Conservation (phyloP, 2,329 filamentous ascomycete genomes). For the Colletotrichum eremochloae region DNA sequence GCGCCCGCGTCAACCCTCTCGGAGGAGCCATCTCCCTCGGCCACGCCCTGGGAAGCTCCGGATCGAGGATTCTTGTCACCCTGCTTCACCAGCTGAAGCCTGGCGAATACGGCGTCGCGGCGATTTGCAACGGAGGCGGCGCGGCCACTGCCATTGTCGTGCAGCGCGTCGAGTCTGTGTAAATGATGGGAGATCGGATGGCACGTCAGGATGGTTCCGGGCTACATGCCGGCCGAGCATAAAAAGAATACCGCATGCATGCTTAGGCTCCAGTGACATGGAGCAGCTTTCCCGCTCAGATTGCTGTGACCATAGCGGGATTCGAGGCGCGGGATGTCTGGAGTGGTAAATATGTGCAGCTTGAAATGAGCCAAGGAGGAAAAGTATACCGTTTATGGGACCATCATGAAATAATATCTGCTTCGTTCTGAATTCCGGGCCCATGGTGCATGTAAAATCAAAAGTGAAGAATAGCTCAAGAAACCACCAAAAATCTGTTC, state of each 20-base stretch:
- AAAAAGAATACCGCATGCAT: slow-evolving; percentile 29
- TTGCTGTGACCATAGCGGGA: not conserved
- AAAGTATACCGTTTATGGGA: not conserved
- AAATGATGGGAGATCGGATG: slow-evolving; percentile 37
- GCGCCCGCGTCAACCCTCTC: slow-evolving; percentile 85
- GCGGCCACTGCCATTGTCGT: slow-evolving; percentile 93
- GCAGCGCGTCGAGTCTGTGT: slow-evolving; percentile 78
- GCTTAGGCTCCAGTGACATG: slow-evolving; percentile 7
- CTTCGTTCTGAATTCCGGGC: no score
- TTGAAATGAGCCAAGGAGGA: not conserved
- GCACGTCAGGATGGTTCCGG: not conserved
- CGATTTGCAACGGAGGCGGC: slow-evolving; percentile 97
- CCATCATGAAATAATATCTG: not conserved
- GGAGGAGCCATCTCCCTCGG: slow-evolving; percentile 94
- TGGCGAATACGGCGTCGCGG: slow-evolving; percentile 94
- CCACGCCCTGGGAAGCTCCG: slow-evolving; percentile 93
- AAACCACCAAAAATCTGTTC: not conserved
- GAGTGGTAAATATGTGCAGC: slow-evolving; percentile 19
- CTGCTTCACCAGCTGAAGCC: slow-evolving; percentile 91
- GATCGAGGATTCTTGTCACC: slow-evolving; percentile 90
- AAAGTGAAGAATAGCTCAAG: not conserved
- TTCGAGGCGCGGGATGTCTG: slow-evolving; percentile 7
- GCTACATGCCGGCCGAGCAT: not conserved
- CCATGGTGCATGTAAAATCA: not conserved
- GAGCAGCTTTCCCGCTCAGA: slow-evolving; percentile 19